These are phyloP conservation scores for Forsythia suspensa DNA, from an alignment of 257 asterid genomes.

Conservation along the genomic window DNA sequence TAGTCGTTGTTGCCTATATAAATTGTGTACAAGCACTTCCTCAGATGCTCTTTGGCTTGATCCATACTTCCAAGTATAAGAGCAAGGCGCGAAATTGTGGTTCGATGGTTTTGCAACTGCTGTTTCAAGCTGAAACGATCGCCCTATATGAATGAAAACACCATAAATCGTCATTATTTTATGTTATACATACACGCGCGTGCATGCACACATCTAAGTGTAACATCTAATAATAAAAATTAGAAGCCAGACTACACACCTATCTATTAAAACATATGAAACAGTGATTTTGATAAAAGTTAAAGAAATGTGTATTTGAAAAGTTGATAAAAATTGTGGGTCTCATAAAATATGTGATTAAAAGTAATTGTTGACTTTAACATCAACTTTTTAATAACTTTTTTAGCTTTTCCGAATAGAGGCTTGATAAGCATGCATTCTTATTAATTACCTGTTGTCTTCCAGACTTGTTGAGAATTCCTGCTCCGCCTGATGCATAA, in stretches of 20 bases:
- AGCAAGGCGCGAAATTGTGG: slow-evolving; percentile 13
- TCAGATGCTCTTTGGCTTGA: slow-evolving; percentile 18
- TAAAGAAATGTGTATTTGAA: no score
- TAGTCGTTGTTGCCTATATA: slow-evolving; percentile 66
- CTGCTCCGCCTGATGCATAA: slow-evolving; percentile 67
- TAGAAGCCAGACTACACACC: no score
- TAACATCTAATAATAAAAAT: neutral
- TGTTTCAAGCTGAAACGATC: slow-evolving; percentile 27
- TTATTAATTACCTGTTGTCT: neutral
- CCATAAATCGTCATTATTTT: neutral
- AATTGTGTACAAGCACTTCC: slow-evolving; percentile 47
- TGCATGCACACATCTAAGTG: neutral
- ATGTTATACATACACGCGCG: neutral
- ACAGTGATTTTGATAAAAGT: no score
- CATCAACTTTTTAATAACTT: no score
- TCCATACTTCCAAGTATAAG: slow-evolving; percentile 2
- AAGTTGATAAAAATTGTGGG: no score
- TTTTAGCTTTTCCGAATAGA: no score
- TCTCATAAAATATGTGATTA: no score
- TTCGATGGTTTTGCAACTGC: slow-evolving; percentile 35
- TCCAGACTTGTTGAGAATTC: slow-evolving; percentile 55
- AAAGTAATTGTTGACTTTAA: no score
- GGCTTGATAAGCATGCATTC: no score
- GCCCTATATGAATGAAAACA: slow-evolving; percentile 26
- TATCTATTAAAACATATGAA: no score